Conservation (phyloP, 257 asterid species). For the Salvia rosmarinus region DNA sequence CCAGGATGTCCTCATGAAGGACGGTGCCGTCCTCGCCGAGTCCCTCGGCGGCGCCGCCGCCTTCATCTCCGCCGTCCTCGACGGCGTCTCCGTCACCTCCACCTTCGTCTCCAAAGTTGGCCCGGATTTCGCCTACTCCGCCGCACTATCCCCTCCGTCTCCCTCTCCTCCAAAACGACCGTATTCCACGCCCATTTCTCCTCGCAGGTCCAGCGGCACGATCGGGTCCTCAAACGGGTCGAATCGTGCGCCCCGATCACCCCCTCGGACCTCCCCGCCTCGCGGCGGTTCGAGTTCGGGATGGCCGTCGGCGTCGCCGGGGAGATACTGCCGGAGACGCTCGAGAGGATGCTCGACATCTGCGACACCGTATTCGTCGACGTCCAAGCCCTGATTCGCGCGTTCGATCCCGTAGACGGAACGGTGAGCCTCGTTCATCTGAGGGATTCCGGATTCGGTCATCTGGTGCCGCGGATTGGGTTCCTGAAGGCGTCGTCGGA, state of each 20-base stretch:
- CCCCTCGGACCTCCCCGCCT: conserved; percentile 64
- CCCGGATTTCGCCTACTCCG: conserved; percentile 65
- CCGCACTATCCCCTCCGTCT: conserved; percentile 53
- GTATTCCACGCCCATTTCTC: conserved; percentile 81
- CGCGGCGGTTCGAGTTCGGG: conserved; percentile 64
- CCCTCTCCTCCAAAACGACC: conserved; percentile 58
- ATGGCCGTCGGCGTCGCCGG: conserved; percentile 95
- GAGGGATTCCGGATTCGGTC: conserved; percentile 65
- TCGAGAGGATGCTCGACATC: conserved; percentile 68
- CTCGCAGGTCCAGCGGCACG: conserved; percentile 64
- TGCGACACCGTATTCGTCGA: conserved; percentile 84
- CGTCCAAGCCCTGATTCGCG: conserved; percentile 79
- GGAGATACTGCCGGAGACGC: conserved; percentile 78
- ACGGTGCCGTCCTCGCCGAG: conserved; percentile 62
- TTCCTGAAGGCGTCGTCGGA: conserved; percentile 84
- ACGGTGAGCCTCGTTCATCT: conserved; percentile 61
- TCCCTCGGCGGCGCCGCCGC: conserved; percentile 97
- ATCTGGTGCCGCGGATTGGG: conserved; percentile 59
- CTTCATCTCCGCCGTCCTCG: conserved; percentile 79
- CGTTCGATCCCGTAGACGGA: conserved; percentile 68
- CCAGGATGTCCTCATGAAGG: conserved; percentile 82
- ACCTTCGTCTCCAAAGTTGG: conserved; percentile 74
- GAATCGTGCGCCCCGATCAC: conserved; percentile 61
- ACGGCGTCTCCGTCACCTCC: conserved; percentile 64
- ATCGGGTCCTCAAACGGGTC: conserved; percentile 75